Evolutionary conservation across 116 monocot genomes (phyloP), one percentile per base, ranked within the genome.

Genomic region (Iris pallida): DNA sequence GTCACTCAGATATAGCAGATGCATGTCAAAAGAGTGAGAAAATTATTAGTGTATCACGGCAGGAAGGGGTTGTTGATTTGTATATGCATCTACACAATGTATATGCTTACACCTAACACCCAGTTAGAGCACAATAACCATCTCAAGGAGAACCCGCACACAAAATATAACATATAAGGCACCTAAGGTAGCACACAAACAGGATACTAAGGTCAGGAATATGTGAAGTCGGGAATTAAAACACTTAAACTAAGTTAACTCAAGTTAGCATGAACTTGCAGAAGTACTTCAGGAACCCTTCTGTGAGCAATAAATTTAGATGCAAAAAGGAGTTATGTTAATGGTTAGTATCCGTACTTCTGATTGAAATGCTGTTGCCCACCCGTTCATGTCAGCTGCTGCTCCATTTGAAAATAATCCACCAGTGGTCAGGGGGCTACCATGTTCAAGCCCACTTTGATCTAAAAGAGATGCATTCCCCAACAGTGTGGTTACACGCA

Each of bases 321-420:
- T 65, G 71, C 57, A 79, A 85, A 81, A 67, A 78, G 61, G 63
- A 81, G 76, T 86, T 65, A 88, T 85, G 93, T 88, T 82, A 86
- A 89, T 89, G 80, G 86, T 89, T 84, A 93, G 87, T 75, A 83
- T 81, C 84, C 93, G 61, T 93, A 93, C 93, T 86, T 93, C 93
- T 82, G 89, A 75, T 81, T 85, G 92, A 72, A 86, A 89, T 65
- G 86, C 76, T 68, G 89, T 81, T 63, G 84, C 63, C 93, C 93
- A 93, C 54, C 82, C 78, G 81, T 86, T 93, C 57, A 89, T 81
- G 54, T 93, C 89, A 82, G 86, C 72, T 48, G 78, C 78, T 70
- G 80, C 84, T 82, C 80, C 89, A 79, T 82, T 86, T 42, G 93
- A 78, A 89, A 82, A 89, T 61, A 87, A 76, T 80, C 93, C 89